Percentiles rank a stretch among this genome's conserved stretches.
phyloP scores from a whole-genome alignment of 768 basidiomycete species.

The Leccinum incarnatum region DNA sequence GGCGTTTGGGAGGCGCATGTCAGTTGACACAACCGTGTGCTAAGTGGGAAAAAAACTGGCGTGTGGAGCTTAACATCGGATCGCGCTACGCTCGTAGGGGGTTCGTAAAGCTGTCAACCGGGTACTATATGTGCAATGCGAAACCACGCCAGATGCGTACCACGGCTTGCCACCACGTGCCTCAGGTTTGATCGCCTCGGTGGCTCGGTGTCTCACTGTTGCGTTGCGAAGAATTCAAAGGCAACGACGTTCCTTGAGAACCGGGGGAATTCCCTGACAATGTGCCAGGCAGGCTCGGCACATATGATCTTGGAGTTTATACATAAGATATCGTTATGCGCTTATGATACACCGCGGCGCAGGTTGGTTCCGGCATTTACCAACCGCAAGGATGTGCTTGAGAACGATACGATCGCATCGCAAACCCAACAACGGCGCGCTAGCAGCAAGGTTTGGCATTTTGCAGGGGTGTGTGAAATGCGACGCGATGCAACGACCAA shows the following conservation, averaged over 20 bases:
- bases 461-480: constrained; percentile 21
- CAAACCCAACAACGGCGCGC: not conserved
- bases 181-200: not conserved
- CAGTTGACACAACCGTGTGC: not conserved
- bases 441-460: constrained; percentile 1
- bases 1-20: not conserved
- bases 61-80: not conserved
- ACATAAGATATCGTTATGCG: not conserved
- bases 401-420: constrained; percentile 3
- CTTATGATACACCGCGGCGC: not conserved
- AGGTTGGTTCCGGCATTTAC: constrained; percentile 1
- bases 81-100: not conserved
- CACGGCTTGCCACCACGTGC: constrained; percentile 5
- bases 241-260: constrained; percentile 4
- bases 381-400: constrained; percentile 1
- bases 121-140: not conserved
- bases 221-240: constrained; percentile 16
- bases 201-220: not conserved
- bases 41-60: constrained; percentile 11
- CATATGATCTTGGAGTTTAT: not conserved
- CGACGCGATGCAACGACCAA: constrained; percentile 4
- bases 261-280: constrained; percentile 2
- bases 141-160: not conserved
- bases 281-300: not conserved
- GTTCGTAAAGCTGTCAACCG: constrained; percentile 10